Conservation (phyloP, 768 basidiomycete species). For the Chalciporus piperatus region DNA sequence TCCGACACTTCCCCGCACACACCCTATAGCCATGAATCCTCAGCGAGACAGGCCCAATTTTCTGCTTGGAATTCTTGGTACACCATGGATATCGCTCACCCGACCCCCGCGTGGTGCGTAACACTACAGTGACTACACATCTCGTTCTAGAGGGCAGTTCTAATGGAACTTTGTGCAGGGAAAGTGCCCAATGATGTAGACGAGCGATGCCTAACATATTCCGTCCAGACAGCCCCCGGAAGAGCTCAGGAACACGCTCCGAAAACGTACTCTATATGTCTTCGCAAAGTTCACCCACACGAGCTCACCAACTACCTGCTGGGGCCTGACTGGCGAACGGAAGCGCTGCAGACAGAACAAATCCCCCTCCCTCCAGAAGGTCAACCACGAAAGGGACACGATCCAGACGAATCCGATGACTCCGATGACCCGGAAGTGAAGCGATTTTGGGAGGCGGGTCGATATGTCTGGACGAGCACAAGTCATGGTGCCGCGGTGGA, state of each 20-base stretch:
- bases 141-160: neutral
- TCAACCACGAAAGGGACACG: conserved; percentile 39
- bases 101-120: conserved; percentile 22
- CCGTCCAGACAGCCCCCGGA: conserved; percentile 54
- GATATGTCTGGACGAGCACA: conserved; percentile 68
- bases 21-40: neutral
- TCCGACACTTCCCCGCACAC: neutral
- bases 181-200: conserved; percentile 57
- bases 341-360: conserved; percentile 42
- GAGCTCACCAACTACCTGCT: conserved; percentile 56
- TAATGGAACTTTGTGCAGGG: conserved; percentile 33
- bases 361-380: conserved; percentile 69
- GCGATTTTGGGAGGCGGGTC: conserved; percentile 69
- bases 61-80: neutral
- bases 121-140: neutral
- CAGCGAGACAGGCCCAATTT: neutral
- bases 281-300: conserved; percentile 65
- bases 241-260: conserved; percentile 51
- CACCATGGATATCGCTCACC: conserved; percentile 23
- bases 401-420: conserved; percentile 11
- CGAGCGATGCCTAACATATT: conserved; percentile 64
- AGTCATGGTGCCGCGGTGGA: conserved; percentile 52
- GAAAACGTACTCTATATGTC: conserved; percentile 55
- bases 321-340: conserved; percentile 33
- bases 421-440: conserved; percentile 34